Evolutionary conservation across 352 stramenopile genomes (phyloP).

Genomic region (Thalassiosira mediterranea): DNA sequence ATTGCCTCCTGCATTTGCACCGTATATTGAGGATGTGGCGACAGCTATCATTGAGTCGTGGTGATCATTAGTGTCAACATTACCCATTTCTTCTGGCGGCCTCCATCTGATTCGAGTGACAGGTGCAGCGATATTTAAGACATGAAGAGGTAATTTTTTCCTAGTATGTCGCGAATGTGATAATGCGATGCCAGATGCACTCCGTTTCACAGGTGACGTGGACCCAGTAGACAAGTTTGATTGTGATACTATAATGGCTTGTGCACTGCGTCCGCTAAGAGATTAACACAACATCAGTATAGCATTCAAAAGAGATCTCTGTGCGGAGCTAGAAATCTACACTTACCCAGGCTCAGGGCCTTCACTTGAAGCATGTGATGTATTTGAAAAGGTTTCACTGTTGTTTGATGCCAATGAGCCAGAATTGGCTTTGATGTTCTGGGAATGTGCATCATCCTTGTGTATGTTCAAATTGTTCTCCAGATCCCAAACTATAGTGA

Average conservation of each 20-base stretch:
- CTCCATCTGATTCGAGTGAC: conserved; percentile 77
- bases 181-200: conserved; percentile 24
- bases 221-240: conserved; percentile 36
- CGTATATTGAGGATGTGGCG: conserved; percentile 70
- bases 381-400: conserved; percentile 46
- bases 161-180: conserved; percentile 35
- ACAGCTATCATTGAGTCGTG: conserved; percentile 81
- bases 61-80: conserved; percentile 16
- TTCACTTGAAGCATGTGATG: conserved; percentile 56
- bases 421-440: conserved; percentile 62
- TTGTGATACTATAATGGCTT: conserved; percentile 8
- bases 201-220: conserved; percentile 36
- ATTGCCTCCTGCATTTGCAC: conserved; percentile 71
- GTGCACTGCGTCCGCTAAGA: too few relatives aligned
- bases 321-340: not conserved
- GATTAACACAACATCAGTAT: too few relatives aligned
- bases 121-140: conserved; percentile 64
- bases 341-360: conserved; percentile 8
- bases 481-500: conserved; percentile 70
- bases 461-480: conserved; percentile 65
- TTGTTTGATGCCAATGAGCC: conserved; percentile 55
- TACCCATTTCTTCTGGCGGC: conserved; percentile 35
- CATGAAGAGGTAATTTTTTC: conserved; percentile 55
- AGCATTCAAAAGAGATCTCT: too few relatives aligned
- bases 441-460: conserved; percentile 50